These are phyloP conservation scores for Exophiala viscosa DNA, from an alignment of 2,329 filamentous ascomycete genomes.

Conservation along the genomic window DNA sequence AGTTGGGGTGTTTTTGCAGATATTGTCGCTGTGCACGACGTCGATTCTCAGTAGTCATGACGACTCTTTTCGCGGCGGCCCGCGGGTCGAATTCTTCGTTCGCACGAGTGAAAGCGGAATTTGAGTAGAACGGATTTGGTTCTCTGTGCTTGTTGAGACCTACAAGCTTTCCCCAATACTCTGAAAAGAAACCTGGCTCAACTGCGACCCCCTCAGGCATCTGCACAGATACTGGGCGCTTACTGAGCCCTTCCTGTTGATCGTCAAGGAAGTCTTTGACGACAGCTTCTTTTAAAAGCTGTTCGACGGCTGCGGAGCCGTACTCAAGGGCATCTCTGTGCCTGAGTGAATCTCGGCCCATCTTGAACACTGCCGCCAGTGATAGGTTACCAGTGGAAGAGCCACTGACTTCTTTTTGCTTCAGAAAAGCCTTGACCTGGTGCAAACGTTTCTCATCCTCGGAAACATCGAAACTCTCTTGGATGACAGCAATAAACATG, in stretches of 20 bases:
- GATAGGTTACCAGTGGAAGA: slow-evolving; percentile 66
- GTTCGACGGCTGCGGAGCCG: slow-evolving; percentile 85
- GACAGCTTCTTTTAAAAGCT: slow-evolving; percentile 93
- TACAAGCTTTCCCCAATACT: slow-evolving; percentile 59
- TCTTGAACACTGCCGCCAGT: slow-evolving; percentile 65
- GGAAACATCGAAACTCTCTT: slow-evolving; percentile 98
- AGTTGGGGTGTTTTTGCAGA: slow-evolving; percentile 76
- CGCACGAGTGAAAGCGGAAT: slow-evolving; percentile 64
- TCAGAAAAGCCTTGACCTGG: slow-evolving; percentile 91
- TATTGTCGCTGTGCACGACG: slow-evolving; percentile 90
- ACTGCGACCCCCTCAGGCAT: slow-evolving; percentile 42
- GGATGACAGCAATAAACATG: slow-evolving; percentile 99
- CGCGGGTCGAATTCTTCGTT: slow-evolving; percentile 80
- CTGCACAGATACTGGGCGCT: slow-evolving; percentile 30
- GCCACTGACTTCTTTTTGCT: slow-evolving; percentile 77
- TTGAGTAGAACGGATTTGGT: slow-evolving; percentile 93
- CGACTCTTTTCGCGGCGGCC: slow-evolving; percentile 84
- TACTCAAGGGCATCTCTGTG: slow-evolving; percentile 83
- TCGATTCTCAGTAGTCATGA: slow-evolving; percentile 74
- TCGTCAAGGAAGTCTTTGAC: slow-evolving; percentile 93
- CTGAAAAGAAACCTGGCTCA: slow-evolving; percentile 58
- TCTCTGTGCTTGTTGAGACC: slow-evolving; percentile 62
- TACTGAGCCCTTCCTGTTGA: slow-evolving; percentile 39
- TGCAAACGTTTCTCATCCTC: slow-evolving; percentile 97
- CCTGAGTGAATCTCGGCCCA: slow-evolving; percentile 59